Evolutionary conservation across 371 early-diverging fungal species (phyloP), one percentile per base, ranked within the genome.

Genomic region (Cladochytrium tenue): DNA sequence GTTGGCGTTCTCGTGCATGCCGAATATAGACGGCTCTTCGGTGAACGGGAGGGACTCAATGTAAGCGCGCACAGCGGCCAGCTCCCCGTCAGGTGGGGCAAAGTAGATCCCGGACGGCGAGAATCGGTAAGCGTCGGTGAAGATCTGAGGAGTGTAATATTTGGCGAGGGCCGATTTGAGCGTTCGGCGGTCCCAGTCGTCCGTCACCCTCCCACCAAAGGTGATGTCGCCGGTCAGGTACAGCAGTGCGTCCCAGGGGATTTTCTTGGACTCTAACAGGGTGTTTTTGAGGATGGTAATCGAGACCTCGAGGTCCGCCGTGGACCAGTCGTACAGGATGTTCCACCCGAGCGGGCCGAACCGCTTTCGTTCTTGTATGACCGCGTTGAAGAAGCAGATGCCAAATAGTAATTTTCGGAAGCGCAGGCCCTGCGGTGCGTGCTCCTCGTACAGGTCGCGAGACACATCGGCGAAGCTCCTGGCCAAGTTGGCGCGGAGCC

Each of bases 301-400:
- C 0, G 79, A 74, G 0, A 81, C 81, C 62, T 78, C 77, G 20
- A 81, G 63, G 60, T 81, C 81, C 1, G 79, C 64, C 25, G 70
- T 77, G 36, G 76, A 76, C 77, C 77, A 81, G 55, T 81, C 81
- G 64, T 81, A 81, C 5, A 43, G 43, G 52, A 81, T 81, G 58
- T 81, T 81, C 81, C 81, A 81, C 1, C 81, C 81, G 10, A 81
- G 69, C 2, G 81, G 74, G 7, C 81, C 81, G 72, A 81, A 81
- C 57, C 76, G 76, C 52, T 81, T 77, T 20, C 81, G 66, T 62
- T 81, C 81, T 34, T 81, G 81, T 51, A 81, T 81, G 56, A 81
- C 70, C 1, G 81, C 81, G 58, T 76, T 81, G 60, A 81, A 79
- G 66, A 81, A 81, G 58, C 81, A 76, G 5, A 81, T 63, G 7